Percentiles rank a stretch among this genome's conserved stretches.
Evolutionary conservation across 305 asterid genomes (phyloP).

Genomic region (Fraxinus xanthoxyloides): DNA sequence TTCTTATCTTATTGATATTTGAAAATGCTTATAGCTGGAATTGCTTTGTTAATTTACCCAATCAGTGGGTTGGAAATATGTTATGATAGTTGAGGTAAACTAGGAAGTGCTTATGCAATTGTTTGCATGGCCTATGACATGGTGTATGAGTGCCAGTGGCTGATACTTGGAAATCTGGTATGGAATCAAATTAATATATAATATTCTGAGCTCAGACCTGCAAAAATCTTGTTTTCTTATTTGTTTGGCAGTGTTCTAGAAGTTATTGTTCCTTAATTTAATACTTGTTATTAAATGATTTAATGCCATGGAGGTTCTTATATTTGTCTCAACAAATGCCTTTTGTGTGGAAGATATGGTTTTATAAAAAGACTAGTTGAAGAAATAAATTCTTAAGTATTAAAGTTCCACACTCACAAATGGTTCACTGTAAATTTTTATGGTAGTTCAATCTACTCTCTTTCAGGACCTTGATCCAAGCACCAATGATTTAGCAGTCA

Average conservation of each 20-base stretch:
- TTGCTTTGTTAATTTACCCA: not conserved
- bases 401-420: not conserved
- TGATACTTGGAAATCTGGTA: not conserved
- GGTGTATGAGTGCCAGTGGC: not conserved
- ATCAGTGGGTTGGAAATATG: not conserved
- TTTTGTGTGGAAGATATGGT: slow-evolving; percentile 1
- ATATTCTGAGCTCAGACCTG: not conserved
- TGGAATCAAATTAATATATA: not conserved
- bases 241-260: slow-evolving; percentile 5
- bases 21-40: not conserved
- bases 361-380: not conserved
- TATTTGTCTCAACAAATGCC: not conserved
- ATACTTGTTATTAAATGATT: not conserved
- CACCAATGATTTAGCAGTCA: slow-evolving; percentile 27
- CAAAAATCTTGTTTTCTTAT: not conserved
- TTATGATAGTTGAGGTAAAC: not conserved
- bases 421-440: not conserved
- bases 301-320: slow-evolving; percentile 7
- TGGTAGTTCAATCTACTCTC: slow-evolving; percentile 17
- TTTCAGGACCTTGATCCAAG: slow-evolving; percentile 56
- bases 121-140: not conserved
- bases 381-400: not conserved
- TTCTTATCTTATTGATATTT: not conserved
- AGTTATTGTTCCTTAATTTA: not conserved
- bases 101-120: not conserved